Evolutionary conservation across 805 yeast species (phyloP).

Genomic region (Saturnispora gosingensis): DNA sequence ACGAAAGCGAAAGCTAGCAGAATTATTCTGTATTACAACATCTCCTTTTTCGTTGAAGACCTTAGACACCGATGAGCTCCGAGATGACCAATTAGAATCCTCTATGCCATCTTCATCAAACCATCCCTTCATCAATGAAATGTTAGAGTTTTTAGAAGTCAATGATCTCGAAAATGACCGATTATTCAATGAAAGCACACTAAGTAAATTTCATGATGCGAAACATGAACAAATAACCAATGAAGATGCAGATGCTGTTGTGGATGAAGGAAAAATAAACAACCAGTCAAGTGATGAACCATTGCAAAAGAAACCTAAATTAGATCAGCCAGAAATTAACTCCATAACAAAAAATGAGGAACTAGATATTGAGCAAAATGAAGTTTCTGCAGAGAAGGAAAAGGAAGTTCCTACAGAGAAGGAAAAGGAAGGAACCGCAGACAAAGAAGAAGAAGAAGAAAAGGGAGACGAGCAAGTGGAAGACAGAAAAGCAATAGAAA

Average conservation of each 20-base stretch:
- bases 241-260: slow-evolving; percentile 12
- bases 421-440: background rate
- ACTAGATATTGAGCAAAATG: background rate
- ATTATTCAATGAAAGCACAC: slow-evolving; percentile 22
- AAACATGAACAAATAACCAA: background rate
- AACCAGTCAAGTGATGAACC: background rate
- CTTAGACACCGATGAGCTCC: slow-evolving; percentile 29
- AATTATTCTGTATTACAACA: slow-evolving; percentile 50
- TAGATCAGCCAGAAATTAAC: background rate
- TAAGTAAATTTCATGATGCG: background rate
- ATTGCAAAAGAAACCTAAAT: background rate
- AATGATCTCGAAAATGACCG: slow-evolving; percentile 44
- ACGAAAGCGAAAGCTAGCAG: slow-evolving; percentile 51
- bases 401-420: background rate
- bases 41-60: slow-evolving; percentile 39
- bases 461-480: background rate
- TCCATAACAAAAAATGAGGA: background rate
- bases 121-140: slow-evolving; percentile 15
- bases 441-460: background rate
- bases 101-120: background rate
- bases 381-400: background rate
- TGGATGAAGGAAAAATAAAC: background rate
- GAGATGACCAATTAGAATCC: slow-evolving; percentile 17
- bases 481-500: background rate
- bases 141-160: slow-evolving; percentile 38